A percentile compares a stretch with the other conserved stretches of the same genome.
These are phyloP conservation scores for Tribonema minus DNA, from an alignment of 108 stramenopile species.

Conservation along the genomic window DNA sequence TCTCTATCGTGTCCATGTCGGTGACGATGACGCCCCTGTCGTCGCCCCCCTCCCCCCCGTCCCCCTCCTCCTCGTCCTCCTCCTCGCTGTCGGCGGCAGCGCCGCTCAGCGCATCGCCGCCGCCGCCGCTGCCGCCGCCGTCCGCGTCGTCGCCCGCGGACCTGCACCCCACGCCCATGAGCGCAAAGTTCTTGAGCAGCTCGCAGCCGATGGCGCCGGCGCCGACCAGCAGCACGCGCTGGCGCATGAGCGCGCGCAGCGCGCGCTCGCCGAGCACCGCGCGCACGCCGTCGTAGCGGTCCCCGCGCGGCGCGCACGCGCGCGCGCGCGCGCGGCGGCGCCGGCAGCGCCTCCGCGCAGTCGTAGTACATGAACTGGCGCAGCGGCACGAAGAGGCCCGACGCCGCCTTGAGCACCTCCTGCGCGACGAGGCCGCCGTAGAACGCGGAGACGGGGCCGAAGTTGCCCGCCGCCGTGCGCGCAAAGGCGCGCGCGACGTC, in stretches of 20 bases:
- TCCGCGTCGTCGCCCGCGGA: too few relatives aligned
- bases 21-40: slow-evolving; percentile 77
- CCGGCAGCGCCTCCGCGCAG: slow-evolving; percentile 83
- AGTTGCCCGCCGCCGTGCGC: slow-evolving; percentile 65
- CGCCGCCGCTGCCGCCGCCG: background rate
- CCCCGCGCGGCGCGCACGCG: slow-evolving; percentile 26
- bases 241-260: slow-evolving; percentile 34
- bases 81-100: background rate
- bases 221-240: slow-evolving; percentile 77
- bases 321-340: background rate
- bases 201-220: slow-evolving; percentile 99
- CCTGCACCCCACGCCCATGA: slow-evolving; percentile 95
- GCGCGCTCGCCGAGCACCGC: slow-evolving; percentile 55
- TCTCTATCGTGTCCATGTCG: slow-evolving; percentile 98
- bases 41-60: background rate
- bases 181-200: slow-evolving; percentile 98
- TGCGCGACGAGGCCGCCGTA: slow-evolving; percentile 95
- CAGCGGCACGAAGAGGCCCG: slow-evolving; percentile 93
- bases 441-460: slow-evolving; percentile 90
- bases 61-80: background rate
- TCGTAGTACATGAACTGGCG: slow-evolving; percentile 92
- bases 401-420: slow-evolving; percentile 96
- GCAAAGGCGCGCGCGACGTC: slow-evolving; percentile 59
- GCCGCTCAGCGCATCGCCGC: background rate
- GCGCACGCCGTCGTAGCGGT: slow-evolving; percentile 52